Conservation (phyloP, 1,139 yeast genomes). For the Debaryomycetaceae sp. region DNA sequence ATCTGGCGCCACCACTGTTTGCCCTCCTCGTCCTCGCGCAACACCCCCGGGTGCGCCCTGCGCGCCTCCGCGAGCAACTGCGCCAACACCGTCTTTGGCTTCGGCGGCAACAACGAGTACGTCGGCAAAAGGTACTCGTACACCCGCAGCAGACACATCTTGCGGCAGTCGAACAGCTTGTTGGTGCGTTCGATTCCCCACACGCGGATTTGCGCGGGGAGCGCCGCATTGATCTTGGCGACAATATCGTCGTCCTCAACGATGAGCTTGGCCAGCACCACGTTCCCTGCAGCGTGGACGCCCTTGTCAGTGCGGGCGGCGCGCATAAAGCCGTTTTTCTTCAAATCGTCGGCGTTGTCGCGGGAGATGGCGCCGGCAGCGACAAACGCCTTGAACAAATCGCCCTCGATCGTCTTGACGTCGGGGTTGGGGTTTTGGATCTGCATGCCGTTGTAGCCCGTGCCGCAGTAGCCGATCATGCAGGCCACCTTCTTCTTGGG, state of each 20-base stretch:
- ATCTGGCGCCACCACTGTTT: conserved; percentile 67
- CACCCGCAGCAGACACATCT: conserved; percentile 89
- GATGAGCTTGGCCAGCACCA: conserved; percentile 81
- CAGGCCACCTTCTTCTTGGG: conserved; percentile 91
- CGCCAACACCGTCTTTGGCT: conserved; percentile 64
- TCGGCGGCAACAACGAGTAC: conserved; percentile 85
- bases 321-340: conserved; percentile 87
- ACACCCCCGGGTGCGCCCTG: conserved; percentile 51
- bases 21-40: conserved; percentile 66
- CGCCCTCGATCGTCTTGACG: conserved; percentile 88
- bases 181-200: conserved; percentile 94
- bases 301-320: conserved; percentile 99
- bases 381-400: conserved; percentile 77
- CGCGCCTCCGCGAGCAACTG: conserved; percentile 54
- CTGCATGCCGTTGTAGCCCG: conserved; percentile 98
- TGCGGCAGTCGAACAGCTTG: conserved; percentile 90
- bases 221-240: conserved; percentile 61
- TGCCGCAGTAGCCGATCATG: conserved; percentile 94
- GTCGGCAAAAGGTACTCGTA: conserved; percentile 93
- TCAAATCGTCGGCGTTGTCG: conserved; percentile 85
- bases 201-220: conserved; percentile 83
- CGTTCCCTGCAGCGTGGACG: conserved; percentile 98
- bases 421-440: conserved; percentile 69
- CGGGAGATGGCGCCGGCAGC: conserved; percentile 87
- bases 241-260: conserved; percentile 81